Evolutionary conservation across 1,284 basidiomycete genomes (phyloP), one percentile per base, ranked within the genome.

Genomic region (Ganoderma meredithae): DNA sequence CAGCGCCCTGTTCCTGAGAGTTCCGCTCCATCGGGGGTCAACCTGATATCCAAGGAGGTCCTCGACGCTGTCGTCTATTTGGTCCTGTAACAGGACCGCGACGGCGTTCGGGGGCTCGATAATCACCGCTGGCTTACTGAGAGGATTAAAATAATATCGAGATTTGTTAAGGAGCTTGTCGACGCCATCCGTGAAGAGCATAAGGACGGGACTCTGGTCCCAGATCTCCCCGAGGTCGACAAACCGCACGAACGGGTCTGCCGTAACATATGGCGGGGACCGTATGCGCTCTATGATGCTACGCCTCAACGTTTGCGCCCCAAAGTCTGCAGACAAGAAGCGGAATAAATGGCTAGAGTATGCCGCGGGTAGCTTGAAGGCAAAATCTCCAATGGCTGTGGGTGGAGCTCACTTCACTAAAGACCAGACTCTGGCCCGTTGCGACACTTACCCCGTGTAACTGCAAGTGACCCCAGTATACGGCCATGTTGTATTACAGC

Each of bases 111-210:
- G 44, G 13, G 67, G 63, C 40, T 41, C 40, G 13, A 68, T 47
- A 44, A 64, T 56, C 22, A 58, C 58, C 5, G 39, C 56, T 15
- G 47, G 36, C n/a, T 43, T 25, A 41, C 58, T 60, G 12, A 59
- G 22, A n/a, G 40, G 43, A 17, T 63, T 63, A 15, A 60, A 43
- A 10, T 64, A 60, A n/a, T 64, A 64, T 27, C 33, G 53, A 33
- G 63, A 68, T 9, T 36, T 53, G 40, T 64, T 64, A 41, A 68
- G 33, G 3, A 68, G 67, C 17, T 68, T 61, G 58, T 68, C 67
- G 40, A 68, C 53, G 22, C 67, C 70, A 31, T 69, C 65, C 17
- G 70, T 60, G 61, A 67, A 71, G 19, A 71, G 7, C 60, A 71
- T 55, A 17, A 71, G 10, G 13, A 58, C 33, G 0, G 67, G 70